Base-by-base conservation (phyloP, 1,139 yeast species). In the Diutina sp. region DNA sequence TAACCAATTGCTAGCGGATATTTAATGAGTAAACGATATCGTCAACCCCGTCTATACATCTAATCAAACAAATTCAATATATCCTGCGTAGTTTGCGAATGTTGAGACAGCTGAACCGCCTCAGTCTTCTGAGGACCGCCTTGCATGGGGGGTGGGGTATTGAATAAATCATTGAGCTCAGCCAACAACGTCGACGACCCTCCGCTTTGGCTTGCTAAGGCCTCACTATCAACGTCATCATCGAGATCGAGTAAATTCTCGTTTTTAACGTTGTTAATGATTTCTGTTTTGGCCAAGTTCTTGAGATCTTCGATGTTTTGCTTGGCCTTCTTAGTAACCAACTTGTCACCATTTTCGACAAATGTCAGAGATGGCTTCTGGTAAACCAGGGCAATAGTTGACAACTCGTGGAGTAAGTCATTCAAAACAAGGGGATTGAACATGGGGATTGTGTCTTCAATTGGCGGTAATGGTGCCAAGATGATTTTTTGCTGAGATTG, bases 341-440 rank as follows among this genome's bases (percentile, higher is more conserved):
- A 61, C 25, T 77, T 73, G 57, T 72, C 64, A 35, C 62, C 62
- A 14, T 67, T 72, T 57, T 80, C 83, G 61, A 84, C 77, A 66
- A 87, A 87, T 46, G 85, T 77, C 46, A 82, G 76, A 7, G 90
- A 83, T 11, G 97, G 96, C 66, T 86, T 87, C 69, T 88, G 95
- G 66, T 90, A 89, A 2, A 93, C 95, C 0, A 97, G 89, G 28
- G 97, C 86, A 61, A 93, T 78, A 2, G 95, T 87, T 1, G 96
- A 85, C 58, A 93, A 73, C 66, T 91, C 96, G n/a, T 73, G 66
- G 51, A 93, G 66, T 59, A 93, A 77, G 59, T 83, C 85, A 45
- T 83, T 82, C 59, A 91, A 77, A 6, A 90, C 76, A 14, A 75
- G 77, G 0, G 90, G 86, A 55, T 89, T 83, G 65, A 90, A 85